These are phyloP conservation scores for Davidsoniella virescens DNA, from an alignment of 2,329 filamentous ascomycete genomes.

Conservation along the genomic window DNA sequence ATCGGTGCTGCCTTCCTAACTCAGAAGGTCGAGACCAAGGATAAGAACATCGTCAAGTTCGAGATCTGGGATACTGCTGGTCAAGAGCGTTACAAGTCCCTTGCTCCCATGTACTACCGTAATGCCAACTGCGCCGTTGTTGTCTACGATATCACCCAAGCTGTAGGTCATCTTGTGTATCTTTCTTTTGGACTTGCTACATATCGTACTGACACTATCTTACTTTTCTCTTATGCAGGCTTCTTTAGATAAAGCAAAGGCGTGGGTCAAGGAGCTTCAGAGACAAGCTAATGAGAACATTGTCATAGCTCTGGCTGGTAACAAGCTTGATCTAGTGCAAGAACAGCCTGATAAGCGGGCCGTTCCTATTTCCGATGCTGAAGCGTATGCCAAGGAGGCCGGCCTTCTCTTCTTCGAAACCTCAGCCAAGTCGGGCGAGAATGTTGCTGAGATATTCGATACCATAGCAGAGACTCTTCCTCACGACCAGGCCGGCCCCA, in stretches of 20 bases:
- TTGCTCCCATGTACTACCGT: constrained; percentile 98
- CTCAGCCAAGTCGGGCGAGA: constrained; percentile 92
- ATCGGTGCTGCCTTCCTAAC: constrained; percentile 98
- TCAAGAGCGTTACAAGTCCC: constrained; percentile 96
- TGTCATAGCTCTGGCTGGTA: constrained; percentile 92
- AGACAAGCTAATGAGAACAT: constrained; percentile 99
- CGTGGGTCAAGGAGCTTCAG: constrained; percentile 98
- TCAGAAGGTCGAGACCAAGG: constrained; percentile 95
- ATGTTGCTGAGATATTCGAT: constrained; percentile 89
- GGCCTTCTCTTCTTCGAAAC: constrained; percentile 97
- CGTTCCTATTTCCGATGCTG: constrained; percentile 73
- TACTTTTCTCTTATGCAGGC: constrained; percentile 37
- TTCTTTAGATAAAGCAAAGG: constrained; percentile 96
- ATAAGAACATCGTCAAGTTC: constrained; percentile 97
- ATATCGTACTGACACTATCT: background rate
- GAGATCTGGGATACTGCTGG: constrained; percentile 99
- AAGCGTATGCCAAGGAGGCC: constrained; percentile 87
- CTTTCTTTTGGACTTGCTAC: background rate
- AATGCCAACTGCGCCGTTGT: constrained; percentile 99
- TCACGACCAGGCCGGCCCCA: constrained; percentile 85
- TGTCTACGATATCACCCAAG: constrained; percentile 98
- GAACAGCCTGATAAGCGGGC: constrained; percentile 93
- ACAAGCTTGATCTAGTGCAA: constrained; percentile 91
- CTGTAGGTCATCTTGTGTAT: constrained; percentile 42
- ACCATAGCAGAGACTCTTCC: constrained; percentile 96